Evolutionary conservation across 352 stramenopile species (phyloP), one percentile per base, ranked within the genome.

Genomic region (Phytophthora sansomeana): DNA sequence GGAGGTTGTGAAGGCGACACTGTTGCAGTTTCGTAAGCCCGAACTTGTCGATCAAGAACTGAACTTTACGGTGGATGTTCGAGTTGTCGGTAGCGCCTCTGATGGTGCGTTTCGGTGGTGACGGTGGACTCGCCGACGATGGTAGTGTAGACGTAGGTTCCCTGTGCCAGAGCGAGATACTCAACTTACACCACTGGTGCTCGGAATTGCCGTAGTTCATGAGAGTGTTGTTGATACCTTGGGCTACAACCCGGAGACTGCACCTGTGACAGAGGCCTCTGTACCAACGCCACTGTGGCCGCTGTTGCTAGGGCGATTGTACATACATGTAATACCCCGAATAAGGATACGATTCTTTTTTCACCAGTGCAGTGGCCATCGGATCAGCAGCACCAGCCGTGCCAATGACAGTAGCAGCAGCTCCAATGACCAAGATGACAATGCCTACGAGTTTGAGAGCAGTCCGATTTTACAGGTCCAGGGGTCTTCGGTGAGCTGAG

Each of bases 81-180:
- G 66, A 80, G 39, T 75, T 75, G 61, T 75, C 66, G 5, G 69
- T 74, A 26, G 69, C 58, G n/a, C 76, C 74, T 21, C 74, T 82
- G 67, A 87, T 83, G 81, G 9, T 81, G 16, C 38, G 70, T 80
- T 41, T 78, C 64, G 6, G 67, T 78, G 1, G 57, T 72, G 29
- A 87, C 74, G 0, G 73, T 75, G 6, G 58, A 47, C 42, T 81
- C 65, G 42, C 81, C 58, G 21, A 75, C 43, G 61, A 80, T 74
- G 10, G 60, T 72, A 14, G 78, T 82, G 44, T 67, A 68, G 6
- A 82, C 64, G 38, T 75, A 84, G 0, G 67, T 78, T 46, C 67
- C 75, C 36, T 84, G 78, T 84, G 75, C 75, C 73, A 87, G 5
- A 84, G 74, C 49, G 74, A 82, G 7, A 83, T 62, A 29, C 64